Percentiles rank a stretch among this genome's conserved stretches.
Evolutionary conservation across 176 grass and related monocot genomes (phyloP).

Genomic region (Avena sativa): DNA sequence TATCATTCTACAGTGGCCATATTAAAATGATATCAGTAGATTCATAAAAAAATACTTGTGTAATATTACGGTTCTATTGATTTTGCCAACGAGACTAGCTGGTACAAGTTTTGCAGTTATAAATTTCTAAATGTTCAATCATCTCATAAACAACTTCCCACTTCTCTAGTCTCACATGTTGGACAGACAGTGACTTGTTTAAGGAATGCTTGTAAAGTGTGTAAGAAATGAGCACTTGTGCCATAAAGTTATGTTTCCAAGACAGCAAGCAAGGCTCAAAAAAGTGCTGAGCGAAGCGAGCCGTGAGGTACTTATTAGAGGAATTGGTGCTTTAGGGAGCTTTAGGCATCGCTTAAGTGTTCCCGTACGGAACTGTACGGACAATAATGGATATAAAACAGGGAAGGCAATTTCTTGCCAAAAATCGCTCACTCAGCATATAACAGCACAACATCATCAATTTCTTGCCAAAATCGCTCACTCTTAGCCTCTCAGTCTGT

Average conservation of each 20-base stretch:
- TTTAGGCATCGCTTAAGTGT: no score
- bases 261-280: neutral
- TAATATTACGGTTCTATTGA: neutral
- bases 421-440: no score
- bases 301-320: no score
- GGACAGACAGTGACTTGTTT: neutral
- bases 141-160: constrained; percentile 1
- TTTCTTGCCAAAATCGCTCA: no score
- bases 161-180: constrained; percentile 25
- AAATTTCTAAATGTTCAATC: constrained; percentile 1
- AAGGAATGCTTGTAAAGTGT: neutral
- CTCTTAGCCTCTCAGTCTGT: no score
- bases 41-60: no score
- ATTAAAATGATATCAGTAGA: neutral
- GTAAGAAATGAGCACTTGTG: constrained; percentile 3
- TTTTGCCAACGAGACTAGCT: constrained; percentile 11
- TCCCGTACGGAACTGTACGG: no score
- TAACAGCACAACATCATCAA: no score
- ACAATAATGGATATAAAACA: no score
- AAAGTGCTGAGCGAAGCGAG: no score
- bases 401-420: no score
- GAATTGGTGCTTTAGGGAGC: no score
- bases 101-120: constrained; percentile 20
- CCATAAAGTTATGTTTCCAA: neutral
- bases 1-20: neutral